Evolutionary conservation across 495 filamentous ascomycete genomes (phyloP).

Genomic region (Hypoxylon intermedium): DNA sequence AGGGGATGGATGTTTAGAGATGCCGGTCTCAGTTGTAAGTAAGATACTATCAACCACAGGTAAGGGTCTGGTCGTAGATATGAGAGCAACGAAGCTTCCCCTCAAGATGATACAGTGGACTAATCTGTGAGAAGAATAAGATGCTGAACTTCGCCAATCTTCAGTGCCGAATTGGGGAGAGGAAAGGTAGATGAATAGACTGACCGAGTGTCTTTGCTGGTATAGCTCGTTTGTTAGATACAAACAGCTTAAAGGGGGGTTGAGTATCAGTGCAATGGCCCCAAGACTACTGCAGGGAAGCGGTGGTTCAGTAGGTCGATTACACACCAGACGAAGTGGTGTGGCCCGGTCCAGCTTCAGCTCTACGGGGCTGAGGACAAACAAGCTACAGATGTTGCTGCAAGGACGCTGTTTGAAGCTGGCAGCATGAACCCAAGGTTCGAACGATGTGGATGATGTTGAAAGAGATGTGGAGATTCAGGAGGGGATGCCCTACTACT

Average conservation of each 20-base stretch:
- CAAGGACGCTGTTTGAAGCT: background rate
- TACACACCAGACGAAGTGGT: constrained; percentile 16
- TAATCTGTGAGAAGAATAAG: constrained; percentile 5
- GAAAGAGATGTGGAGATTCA: background rate
- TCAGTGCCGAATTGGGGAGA: background rate
- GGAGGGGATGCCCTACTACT: background rate
- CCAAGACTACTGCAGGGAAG: constrained; percentile 6
- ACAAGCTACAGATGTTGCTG: constrained; percentile 1
- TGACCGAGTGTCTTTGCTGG: background rate
- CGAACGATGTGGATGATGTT: constrained; percentile 2
- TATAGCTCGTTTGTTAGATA: constrained; percentile 9
- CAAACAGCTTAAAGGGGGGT: constrained; percentile 13
- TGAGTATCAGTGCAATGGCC: background rate
- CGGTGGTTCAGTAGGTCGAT: background rate
- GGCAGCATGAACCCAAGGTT: background rate
- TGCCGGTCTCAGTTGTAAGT: no score
- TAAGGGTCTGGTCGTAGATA: background rate
- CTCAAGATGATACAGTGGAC: background rate
- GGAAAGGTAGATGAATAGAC: background rate
- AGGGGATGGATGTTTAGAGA: no score
- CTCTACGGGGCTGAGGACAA: constrained; percentile 1
- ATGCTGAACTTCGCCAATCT: background rate
- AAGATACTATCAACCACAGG: background rate
- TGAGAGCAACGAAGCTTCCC: background rate
- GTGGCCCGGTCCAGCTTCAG: background rate